Evolutionary conservation across 352 stramenopile genomes (phyloP), one percentile per base, ranked within the genome.

Genomic region (Saprolegnia diclina): DNA sequence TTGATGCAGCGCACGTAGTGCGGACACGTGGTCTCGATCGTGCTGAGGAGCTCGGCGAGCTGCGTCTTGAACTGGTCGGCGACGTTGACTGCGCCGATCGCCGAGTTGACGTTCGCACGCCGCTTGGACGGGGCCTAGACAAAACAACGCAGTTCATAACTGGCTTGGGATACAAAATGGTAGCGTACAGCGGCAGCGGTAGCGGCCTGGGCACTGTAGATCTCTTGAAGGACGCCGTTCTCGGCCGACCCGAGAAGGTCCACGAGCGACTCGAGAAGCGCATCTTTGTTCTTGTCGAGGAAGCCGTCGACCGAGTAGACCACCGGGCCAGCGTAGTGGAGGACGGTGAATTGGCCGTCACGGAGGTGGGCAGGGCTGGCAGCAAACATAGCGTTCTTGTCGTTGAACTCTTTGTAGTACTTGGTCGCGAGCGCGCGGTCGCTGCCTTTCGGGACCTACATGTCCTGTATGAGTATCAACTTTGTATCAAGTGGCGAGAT

Each of bases 1-100:
- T 99, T 99, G 44, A 99, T 89, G 75, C 97, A 99, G 65, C 97
- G 94, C 64, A 99, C 94, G 78, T 99, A 99, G 78, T 99, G 96
- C 46, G 97, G 96, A 26, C 90, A 86, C 7, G 97, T 99, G 24
- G 79, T 79, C 29, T 97, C 91, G 48, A 99, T 98, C 16, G 87
- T 90, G 6, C 82, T 76, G 56, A 98, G 84, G 14, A 99, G 83
- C n/a, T 95, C 83, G 52, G 89, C 92, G 24, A 99, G 80, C 74
- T 98, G 96, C 22, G 85, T 79, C 61, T 94, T 95, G 76, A 99
- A 99, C 73, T 98, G 90, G 11, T 87, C 91, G 21, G 87, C 91
- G 10, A 95, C 82, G 56, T 82, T 93, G 10, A 82, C 73, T 0
- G 85, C 83, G 21, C 77, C 76, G 35, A 93, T 89, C 0, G 81